Evolutionary conservation across 139 green algal genomes (phyloP).

Genomic region (Spirogloea muscicola): DNA sequence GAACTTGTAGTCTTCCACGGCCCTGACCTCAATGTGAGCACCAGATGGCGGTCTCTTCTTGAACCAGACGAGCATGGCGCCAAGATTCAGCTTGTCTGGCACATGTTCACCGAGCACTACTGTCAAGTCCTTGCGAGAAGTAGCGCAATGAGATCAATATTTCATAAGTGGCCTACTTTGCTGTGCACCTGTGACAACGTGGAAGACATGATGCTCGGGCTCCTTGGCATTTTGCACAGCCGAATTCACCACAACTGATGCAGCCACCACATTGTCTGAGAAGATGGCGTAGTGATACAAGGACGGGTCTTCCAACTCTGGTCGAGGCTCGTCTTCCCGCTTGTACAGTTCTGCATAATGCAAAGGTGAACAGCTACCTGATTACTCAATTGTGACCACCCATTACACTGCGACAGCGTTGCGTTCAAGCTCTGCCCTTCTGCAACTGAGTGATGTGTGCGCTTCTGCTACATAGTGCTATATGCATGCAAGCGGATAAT

Average conservation of each 20-base stretch:
- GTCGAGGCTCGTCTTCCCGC: no score
- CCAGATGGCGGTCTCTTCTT: not conserved
- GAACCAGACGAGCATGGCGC: not conserved
- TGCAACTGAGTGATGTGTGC: no score
- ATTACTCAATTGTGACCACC: no score
- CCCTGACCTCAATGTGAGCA: constrained; percentile 12
- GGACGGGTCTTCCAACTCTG: not conserved
- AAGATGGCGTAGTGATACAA: constrained; percentile 27
- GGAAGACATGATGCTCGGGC: constrained; percentile 19
- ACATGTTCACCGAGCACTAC: not conserved
- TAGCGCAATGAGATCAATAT: no score
- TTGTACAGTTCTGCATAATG: no score
- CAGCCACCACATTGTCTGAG: constrained; percentile 42
- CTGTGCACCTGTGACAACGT: constrained; percentile 27
- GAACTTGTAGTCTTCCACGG: constrained; percentile 9
- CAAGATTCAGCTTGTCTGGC: not conserved
- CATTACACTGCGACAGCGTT: no score
- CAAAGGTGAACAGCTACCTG: no score
- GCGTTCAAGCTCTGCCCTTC: no score
- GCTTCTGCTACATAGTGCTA: no score
- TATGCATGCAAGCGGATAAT: no score
- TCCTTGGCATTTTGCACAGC: constrained; percentile 20
- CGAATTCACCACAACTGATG: constrained; percentile 21
- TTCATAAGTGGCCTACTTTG: no score
- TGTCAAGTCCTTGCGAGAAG: no score